These are phyloP conservation scores for Skeletonema marinoi DNA, from an alignment of 108 stramenopile genomes.

Conservation along the genomic window DNA sequence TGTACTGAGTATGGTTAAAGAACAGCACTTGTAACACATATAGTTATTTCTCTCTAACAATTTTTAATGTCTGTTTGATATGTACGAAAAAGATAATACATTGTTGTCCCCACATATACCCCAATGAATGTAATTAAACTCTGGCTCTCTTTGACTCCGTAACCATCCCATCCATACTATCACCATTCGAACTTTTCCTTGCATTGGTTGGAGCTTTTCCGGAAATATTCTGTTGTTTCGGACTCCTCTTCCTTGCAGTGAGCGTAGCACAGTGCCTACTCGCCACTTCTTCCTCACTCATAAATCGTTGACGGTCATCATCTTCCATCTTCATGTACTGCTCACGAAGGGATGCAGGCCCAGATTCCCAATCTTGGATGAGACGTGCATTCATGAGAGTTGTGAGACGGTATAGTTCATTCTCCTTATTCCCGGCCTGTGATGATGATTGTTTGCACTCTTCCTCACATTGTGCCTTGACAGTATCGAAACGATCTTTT, in stretches of 20 bases:
- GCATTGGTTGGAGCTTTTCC: background rate
- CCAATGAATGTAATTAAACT: background rate
- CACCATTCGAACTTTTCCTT: background rate
- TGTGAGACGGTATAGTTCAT: conserved; percentile 60
- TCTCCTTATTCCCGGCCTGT: conserved; percentile 32
- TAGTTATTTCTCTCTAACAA: background rate
- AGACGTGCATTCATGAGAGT: conserved; percentile 76
- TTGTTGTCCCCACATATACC: background rate
- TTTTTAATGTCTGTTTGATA: background rate
- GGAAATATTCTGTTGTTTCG: conserved; percentile 8
- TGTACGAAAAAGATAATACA: conserved; percentile 5
- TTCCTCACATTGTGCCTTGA: conserved; percentile 45
- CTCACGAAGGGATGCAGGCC: conserved; percentile 50
- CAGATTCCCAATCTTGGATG: conserved; percentile 71
- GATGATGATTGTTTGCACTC: conserved; percentile 42
- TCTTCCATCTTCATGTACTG: conserved; percentile 75
- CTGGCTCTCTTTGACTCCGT: background rate
- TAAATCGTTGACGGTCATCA: conserved; percentile 77
- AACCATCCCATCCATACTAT: background rate
- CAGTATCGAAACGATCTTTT: conserved; percentile 47
- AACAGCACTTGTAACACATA: background rate
- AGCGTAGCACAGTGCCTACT: conserved; percentile 90
- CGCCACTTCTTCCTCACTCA: conserved; percentile 88
- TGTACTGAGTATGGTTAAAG: too few relatives aligned
- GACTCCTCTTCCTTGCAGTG: conserved; percentile 65